phyloP scores from a whole-genome alignment of 2,329 filamentous ascomycete species.

The Fusarium setosum region DNA sequence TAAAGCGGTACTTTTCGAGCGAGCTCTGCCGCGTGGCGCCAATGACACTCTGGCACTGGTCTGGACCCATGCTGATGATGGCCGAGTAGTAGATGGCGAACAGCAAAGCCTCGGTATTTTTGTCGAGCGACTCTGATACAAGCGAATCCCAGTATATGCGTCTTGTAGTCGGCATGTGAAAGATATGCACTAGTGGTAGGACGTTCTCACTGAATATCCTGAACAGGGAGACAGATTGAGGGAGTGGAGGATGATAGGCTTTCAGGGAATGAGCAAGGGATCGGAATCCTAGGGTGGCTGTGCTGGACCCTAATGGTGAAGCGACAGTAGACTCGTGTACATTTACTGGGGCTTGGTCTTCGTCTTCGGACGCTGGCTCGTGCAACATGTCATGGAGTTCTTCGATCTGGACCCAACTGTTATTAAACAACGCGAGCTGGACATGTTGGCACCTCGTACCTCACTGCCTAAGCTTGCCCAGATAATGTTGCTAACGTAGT shows the following conservation, averaged over 20 bases:
- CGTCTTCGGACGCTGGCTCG: not conserved
- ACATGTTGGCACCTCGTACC: not conserved
- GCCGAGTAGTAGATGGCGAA: not conserved
- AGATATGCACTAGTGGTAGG: not conserved
- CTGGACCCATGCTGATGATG: not conserved
- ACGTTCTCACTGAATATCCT: not conserved
- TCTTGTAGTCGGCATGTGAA: not conserved
- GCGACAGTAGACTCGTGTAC: not conserved
- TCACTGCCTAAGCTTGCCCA: not conserved
- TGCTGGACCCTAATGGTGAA: not conserved
- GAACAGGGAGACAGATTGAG: not conserved
- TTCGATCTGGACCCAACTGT: not conserved
- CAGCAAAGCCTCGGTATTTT: not conserved
- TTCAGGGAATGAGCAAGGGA: not conserved
- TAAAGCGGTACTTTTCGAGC: not conserved
- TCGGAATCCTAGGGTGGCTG: not conserved
- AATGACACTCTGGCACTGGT: not conserved
- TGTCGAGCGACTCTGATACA: not conserved
- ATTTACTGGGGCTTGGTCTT: not conserved
- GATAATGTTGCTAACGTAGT: not conserved
- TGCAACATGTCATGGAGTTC: not conserved
- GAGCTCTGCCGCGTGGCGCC: not conserved
- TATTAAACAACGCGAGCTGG: not conserved
- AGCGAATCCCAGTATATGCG: not conserved
- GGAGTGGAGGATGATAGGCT: not conserved